phyloP scores from a whole-genome alignment of 129 eudicot genomes.

The Chrysanthemum makinoi region DNA sequence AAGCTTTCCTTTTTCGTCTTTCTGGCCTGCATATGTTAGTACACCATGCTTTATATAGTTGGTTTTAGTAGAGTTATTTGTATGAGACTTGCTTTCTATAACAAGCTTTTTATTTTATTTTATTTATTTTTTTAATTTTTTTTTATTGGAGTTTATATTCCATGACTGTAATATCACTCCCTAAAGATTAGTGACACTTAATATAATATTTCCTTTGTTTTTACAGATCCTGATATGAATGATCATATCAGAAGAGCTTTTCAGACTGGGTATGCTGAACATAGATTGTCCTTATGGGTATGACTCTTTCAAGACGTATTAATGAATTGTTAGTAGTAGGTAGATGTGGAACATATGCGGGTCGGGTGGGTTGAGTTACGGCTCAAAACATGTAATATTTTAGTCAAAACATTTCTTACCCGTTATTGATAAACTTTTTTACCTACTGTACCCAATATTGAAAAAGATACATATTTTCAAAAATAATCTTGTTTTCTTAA shows the following conservation, averaged over 20 bases:
- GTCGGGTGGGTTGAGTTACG: neutral
- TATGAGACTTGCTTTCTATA: neutral
- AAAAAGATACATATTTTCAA: neutral
- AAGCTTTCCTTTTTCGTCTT: slow-evolving; percentile 23
- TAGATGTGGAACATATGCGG: neutral
- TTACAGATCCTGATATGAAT: slow-evolving; percentile 75
- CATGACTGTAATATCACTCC: neutral
- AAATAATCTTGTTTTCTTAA: neutral
- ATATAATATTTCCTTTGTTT: neutral
- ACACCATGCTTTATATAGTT: slow-evolving; percentile 1
- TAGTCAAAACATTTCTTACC: neutral
- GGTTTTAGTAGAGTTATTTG: neutral
- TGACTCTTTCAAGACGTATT: slow-evolving; percentile 12
- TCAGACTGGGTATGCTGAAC: slow-evolving; percentile 63
- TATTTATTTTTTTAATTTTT: neutral
- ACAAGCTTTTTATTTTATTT: neutral
- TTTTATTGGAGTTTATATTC: neutral
- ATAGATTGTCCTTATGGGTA: slow-evolving; percentile 63
- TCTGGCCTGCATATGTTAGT: slow-evolving; percentile 10
- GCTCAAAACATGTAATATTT: neutral
- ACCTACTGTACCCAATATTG: neutral
- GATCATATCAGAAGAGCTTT: slow-evolving; percentile 56
- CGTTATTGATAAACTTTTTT: neutral
- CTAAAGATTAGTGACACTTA: neutral
- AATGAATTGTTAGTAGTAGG: neutral